Evolutionary conservation across 495 filamentous ascomycete genomes (phyloP).

Genomic region (Stereocaulon alpinum): DNA sequence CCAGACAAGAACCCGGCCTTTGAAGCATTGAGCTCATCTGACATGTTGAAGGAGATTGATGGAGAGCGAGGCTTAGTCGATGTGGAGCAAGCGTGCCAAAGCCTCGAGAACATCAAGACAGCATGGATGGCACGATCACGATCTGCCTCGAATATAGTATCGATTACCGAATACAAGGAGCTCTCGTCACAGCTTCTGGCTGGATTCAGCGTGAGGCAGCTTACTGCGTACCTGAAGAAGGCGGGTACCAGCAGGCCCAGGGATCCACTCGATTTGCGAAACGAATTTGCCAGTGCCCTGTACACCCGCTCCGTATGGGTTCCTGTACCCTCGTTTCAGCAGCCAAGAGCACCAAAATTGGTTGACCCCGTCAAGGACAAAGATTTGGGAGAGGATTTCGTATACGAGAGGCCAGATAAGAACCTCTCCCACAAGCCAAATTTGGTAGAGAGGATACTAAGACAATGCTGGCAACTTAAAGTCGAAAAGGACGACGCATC

Average conservation of each 20-base stretch:
- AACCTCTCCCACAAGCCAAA: conserved; percentile 27
- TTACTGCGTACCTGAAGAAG: conserved; percentile 10
- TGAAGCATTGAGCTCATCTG: conserved; percentile 12
- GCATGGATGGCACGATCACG: conserved; percentile 7
- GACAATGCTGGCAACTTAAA: conserved; percentile 36
- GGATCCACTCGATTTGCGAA: conserved; percentile 7
- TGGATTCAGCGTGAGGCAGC: conserved; percentile 18
- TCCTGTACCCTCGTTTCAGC: background rate
- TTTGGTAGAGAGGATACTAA: conserved; percentile 33
- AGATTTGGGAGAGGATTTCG: background rate
- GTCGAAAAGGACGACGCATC: conserved; percentile 24
- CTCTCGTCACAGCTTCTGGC: conserved; percentile 6
- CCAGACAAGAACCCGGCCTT: background rate
- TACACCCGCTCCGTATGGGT: conserved; percentile 17
- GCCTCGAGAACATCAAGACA: conserved; percentile 12
- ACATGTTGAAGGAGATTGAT: conserved; percentile 15
- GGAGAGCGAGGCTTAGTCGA: conserved; percentile 16
- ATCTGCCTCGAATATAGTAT: background rate
- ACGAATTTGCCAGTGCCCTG: background rate
- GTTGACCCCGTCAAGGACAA: conserved; percentile 1
- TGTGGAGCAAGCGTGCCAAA: conserved; percentile 13
- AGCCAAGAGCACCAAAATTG: conserved; percentile 7
- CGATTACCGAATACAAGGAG: conserved; percentile 7
- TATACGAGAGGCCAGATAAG: background rate
- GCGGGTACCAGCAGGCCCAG: background rate